Conservation (phyloP, 495 filamentous ascomycete species). For the Apiosordaria backusii region DNA sequence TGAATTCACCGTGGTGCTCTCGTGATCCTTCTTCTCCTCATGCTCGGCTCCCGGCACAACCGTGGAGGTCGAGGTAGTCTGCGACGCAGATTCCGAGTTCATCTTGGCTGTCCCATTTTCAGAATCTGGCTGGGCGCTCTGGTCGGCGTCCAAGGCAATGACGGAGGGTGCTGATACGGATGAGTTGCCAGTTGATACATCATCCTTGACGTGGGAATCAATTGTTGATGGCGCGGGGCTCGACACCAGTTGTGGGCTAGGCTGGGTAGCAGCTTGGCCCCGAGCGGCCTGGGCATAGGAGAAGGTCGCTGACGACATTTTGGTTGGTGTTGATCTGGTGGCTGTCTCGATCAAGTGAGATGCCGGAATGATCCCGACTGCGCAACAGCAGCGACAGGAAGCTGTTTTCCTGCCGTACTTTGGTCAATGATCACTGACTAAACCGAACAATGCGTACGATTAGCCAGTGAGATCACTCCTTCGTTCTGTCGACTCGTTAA, state of each 20-base stretch:
- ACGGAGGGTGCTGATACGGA: constrained; percentile 51
- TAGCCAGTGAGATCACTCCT: background rate
- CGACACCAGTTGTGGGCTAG: constrained; percentile 56
- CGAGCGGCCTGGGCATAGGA: constrained; percentile 96
- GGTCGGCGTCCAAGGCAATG: constrained; percentile 42
- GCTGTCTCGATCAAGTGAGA: constrained; percentile 1
- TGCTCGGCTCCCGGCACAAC: background rate
- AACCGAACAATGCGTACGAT: background rate
- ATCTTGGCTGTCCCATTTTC: constrained; percentile 21
- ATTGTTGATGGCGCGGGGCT: constrained; percentile 64
- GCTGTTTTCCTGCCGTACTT: background rate
- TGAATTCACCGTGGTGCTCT: constrained; percentile 18
- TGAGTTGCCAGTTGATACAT: constrained; percentile 49
- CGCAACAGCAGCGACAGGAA: background rate
- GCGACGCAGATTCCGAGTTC: background rate
- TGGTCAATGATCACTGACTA: background rate
- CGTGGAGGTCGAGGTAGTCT: background rate
- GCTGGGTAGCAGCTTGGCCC: constrained; percentile 59
- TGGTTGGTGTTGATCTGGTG: background rate
- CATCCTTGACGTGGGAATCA: constrained; percentile 60
- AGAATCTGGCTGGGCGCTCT: constrained; percentile 23
- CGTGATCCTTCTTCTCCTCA: constrained; percentile 8
- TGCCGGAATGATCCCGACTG: background rate
- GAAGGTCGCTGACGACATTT: constrained; percentile 53
- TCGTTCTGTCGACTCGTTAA: background rate